Evolutionary conservation across 1,284 basidiomycete genomes (phyloP).

Genomic region (Neonothopanus nambi): DNA sequence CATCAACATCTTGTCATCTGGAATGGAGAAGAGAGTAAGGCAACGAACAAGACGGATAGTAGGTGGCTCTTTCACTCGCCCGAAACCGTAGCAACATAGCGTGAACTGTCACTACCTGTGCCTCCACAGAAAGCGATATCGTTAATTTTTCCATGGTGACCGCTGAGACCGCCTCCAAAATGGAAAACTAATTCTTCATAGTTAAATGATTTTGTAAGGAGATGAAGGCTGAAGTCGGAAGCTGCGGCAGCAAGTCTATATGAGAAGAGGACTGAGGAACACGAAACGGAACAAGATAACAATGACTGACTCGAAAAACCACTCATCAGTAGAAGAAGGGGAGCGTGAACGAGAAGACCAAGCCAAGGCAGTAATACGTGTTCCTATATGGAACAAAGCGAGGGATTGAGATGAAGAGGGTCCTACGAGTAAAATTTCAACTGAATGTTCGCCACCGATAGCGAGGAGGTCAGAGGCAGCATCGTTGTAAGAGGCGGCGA

Average conservation of each 20-base stretch:
- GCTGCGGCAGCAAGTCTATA: conserved; percentile 71
- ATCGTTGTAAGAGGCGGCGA: conserved; percentile 61
- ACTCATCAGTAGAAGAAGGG: conserved; percentile 60
- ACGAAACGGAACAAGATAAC: conserved; percentile 1
- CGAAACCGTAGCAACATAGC: conserved; percentile 78
- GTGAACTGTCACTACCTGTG: conserved; percentile 57
- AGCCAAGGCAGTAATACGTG: conserved; percentile 69
- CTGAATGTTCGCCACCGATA: conserved; percentile 68
- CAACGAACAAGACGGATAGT: neutral
- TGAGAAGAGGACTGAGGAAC: conserved; percentile 10
- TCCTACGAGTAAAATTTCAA: conserved; percentile 61
- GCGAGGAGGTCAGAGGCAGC: conserved; percentile 71
- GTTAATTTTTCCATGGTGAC: conserved; percentile 73
- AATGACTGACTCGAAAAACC: conserved; percentile 64
- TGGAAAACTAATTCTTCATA: conserved; percentile 56
- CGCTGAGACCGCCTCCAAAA: conserved; percentile 76
- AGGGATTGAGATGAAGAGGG: conserved; percentile 45
- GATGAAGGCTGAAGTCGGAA: conserved; percentile 66
- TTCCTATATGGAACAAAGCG: conserved; percentile 75
- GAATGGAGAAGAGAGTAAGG: neutral
- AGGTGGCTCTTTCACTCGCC: conserved; percentile 42
- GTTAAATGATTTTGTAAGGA: conserved; percentile 57
- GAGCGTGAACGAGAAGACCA: conserved; percentile 73
- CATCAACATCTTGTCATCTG: conserved; percentile 81
- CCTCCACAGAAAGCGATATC: conserved; percentile 78